Percentiles rank a stretch among this genome's conserved stretches.
Conservation (phyloP, 176 grass and related monocot genomes). For the Chrysopogon serrulatus region DNA sequence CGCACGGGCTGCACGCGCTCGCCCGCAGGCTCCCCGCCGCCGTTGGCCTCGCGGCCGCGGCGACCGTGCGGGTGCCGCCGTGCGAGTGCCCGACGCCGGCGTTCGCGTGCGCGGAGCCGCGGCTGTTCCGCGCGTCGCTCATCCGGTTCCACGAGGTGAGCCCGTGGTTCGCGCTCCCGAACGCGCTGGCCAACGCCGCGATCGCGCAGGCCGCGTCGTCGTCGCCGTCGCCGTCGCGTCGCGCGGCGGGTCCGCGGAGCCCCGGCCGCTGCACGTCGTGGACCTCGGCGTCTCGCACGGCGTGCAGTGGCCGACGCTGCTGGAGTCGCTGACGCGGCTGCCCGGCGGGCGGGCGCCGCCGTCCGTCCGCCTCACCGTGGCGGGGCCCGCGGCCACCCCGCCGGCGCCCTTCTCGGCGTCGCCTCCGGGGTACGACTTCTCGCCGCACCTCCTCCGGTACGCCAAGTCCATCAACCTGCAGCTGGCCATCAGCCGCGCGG, state of each 20-base stretch:
- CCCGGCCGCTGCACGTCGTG: slow-evolving; percentile 59
- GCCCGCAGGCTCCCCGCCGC: slow-evolving; percentile 6
- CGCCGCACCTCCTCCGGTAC: slow-evolving; percentile 78
- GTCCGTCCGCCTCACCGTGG: slow-evolving; percentile 59
- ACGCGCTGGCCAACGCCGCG: slow-evolving; percentile 79
- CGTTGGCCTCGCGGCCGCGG: slow-evolving; percentile 4
- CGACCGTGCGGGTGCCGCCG: slow-evolving; percentile 22
- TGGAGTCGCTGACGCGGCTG: slow-evolving; percentile 70
- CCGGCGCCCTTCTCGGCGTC: slow-evolving; percentile 54
- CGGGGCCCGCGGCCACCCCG: neutral
- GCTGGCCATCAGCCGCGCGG: slow-evolving; percentile 43
- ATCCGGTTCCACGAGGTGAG: slow-evolving; percentile 96
- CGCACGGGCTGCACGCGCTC: slow-evolving; percentile 60
- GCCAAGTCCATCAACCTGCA: slow-evolving; percentile 80
- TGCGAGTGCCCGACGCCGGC: slow-evolving; percentile 29
- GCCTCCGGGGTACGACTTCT: slow-evolving; percentile 70
- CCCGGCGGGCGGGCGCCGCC: slow-evolving; percentile 34
- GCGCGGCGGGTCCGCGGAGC: too few relatives aligned
- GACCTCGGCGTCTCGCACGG: slow-evolving; percentile 94
- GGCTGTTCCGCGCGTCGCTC: slow-evolving; percentile 67
- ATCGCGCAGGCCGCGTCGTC: slow-evolving; percentile 41
- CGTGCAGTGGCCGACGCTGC: slow-evolving; percentile 98
- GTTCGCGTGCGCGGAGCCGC: slow-evolving; percentile 49
- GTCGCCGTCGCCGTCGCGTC: neutral
- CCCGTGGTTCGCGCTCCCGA: slow-evolving; percentile 92